A percentile compares a stretch with the other conserved stretches of the same genome.
phyloP scores from a whole-genome alignment of 176 grass and related monocot species.

The Rhynchospora pubera region DNA sequence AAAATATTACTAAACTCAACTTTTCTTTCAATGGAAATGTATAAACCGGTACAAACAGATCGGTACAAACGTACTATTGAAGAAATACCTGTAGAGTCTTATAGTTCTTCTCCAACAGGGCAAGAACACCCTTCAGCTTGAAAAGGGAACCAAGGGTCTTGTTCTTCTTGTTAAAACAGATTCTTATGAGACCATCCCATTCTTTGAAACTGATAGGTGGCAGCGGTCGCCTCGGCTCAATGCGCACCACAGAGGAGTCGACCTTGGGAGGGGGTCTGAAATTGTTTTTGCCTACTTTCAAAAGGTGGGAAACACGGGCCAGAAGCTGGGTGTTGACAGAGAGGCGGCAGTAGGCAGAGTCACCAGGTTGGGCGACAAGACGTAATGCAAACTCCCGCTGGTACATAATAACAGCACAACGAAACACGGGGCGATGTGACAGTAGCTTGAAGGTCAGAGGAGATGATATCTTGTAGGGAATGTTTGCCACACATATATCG shows the following conservation, averaged over 20 bases:
- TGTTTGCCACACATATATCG: constrained; percentile 92
- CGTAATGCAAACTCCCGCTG: constrained; percentile 94
- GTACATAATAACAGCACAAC: constrained; percentile 96
- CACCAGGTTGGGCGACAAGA: constrained; percentile 77
- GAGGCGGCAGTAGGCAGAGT: constrained; percentile 78
- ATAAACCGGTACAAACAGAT: not conserved
- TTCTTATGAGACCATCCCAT: constrained; percentile 72
- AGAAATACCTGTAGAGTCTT: constrained; percentile 39
- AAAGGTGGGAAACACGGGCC: constrained; percentile 74
- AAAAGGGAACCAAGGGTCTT: constrained; percentile 80
- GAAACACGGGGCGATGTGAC: constrained; percentile 71
- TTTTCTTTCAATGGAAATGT: not conserved
- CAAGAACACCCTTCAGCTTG: constrained; percentile 64
- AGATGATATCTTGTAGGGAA: constrained; percentile 91
- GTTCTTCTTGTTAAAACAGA: constrained; percentile 84
- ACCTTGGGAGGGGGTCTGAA: constrained; percentile 91
- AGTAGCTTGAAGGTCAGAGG: constrained; percentile 87
- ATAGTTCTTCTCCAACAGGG: constrained; percentile 90
- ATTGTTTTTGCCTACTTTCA: constrained; percentile 87
- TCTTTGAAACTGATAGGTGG: constrained; percentile 89
- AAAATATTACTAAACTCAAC: not conserved
- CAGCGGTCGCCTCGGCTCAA: constrained; percentile 74
- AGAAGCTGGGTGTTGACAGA: constrained; percentile 85
- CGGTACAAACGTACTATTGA: not conserved
- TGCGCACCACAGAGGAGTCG: constrained; percentile 85